Conservation (phyloP, 1,284 basidiomycete species). For the Malassezia equina region DNA sequence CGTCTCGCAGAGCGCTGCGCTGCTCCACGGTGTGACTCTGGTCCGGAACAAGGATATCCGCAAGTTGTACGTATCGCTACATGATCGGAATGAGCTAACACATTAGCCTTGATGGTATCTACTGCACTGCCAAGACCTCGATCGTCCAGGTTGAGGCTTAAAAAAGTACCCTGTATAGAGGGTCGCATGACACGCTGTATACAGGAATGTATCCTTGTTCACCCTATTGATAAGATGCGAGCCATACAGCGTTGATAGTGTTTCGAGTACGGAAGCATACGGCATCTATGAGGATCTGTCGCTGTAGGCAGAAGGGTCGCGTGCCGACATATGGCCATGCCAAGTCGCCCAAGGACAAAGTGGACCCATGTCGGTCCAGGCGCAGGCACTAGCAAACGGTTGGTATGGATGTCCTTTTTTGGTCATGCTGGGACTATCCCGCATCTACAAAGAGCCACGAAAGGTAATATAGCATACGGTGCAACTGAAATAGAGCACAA, state of each 20-base stretch:
- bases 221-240: constrained; percentile 2
- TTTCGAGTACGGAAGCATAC: neutral
- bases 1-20: constrained; percentile 47
- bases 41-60: constrained; percentile 53
- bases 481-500: constrained; percentile 9
- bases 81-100: neutral
- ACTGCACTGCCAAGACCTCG: constrained; percentile 70
- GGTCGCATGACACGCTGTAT: constrained; percentile 16
- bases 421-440: constrained; percentile 12
- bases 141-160: constrained; percentile 55
- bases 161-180: constrained; percentile 41
- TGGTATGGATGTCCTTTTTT: constrained; percentile 10
- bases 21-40: constrained; percentile 45
- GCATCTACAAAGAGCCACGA: constrained; percentile 7
- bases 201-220: constrained; percentile 20
- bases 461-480: constrained; percentile 9
- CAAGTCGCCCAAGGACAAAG: too few relatives aligned
- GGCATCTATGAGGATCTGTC: neutral
- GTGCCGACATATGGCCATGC: neutral
- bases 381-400: too few relatives aligned
- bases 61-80: constrained; percentile 39
- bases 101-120: constrained; percentile 56
- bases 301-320: neutral
- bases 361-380: too few relatives aligned
- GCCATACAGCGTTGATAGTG: neutral